phyloP scores from a whole-genome alignment of 129 eudicot genomes.

The Lactuca sativa region DNA sequence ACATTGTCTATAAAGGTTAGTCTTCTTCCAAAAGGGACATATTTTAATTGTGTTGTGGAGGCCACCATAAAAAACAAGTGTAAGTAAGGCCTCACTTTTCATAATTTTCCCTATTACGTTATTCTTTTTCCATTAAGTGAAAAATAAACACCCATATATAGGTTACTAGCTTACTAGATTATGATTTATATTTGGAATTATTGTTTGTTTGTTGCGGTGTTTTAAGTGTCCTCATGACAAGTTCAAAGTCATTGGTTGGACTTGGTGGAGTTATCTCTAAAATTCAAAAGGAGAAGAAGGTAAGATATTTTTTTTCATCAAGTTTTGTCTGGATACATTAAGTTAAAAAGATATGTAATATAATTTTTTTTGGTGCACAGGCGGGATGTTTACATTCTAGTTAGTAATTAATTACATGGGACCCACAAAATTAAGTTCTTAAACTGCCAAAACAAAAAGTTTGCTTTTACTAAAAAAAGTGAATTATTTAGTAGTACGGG shows the following conservation, averaged over 20 bases:
- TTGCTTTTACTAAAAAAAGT: background rate
- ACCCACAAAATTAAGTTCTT: background rate
- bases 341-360: background rate
- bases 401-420: constrained; percentile 39
- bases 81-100: constrained; percentile 48
- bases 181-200: no score
- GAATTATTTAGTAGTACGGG: no score
- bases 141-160: background rate
- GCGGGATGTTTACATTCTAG: constrained; percentile 91
- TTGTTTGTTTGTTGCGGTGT: constrained; percentile 51
- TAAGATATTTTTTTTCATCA: background rate
- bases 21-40: constrained; percentile 98
- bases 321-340: background rate
- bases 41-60: constrained; percentile 89
- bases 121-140: background rate
- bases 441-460: background rate
- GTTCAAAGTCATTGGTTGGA: constrained; percentile 98
- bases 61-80: constrained; percentile 92
- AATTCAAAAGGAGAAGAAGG: constrained; percentile 95
- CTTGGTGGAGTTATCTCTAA: constrained; percentile 84
- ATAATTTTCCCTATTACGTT: background rate
- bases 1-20: constrained; percentile 64
- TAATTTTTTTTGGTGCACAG: constrained; percentile 51
- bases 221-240: constrained; percentile 81
- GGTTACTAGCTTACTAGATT: no score